Evolutionary conservation across 2,329 filamentous ascomycete genomes (phyloP), one percentile per base, ranked within the genome.

Genomic region (Mariannaea elegans): DNA sequence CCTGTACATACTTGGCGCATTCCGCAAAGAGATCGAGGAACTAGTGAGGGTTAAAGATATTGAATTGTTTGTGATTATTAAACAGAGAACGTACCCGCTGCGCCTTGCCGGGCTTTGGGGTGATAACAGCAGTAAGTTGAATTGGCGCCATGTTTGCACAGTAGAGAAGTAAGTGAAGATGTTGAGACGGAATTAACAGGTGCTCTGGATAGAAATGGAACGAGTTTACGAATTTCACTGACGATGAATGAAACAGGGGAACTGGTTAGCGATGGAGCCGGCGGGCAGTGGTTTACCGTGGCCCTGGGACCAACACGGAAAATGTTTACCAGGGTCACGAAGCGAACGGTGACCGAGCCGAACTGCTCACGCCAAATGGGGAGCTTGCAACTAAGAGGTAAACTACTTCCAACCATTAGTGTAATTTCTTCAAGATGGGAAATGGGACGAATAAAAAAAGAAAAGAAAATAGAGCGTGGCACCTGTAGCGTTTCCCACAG

Each of bases 71-170:
- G 19, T 29, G 24, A 38, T 5, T 24, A 10, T 23, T 32, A 16
- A 16, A 3, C 45, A 49, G 46, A n/a, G 12, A 44, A 51, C 65
- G 57, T 59, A 66, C 66, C 19, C 64, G 58, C 32, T 64, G 39
- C n/a, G 52, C 50, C 54, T 71, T 71, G 38, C 67, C 70, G 12
- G 71, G 61, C 50, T 71, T 71, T 19, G 68, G 66, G n/a, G 66
- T 72, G 46, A 73, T 61, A 60, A 69, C 55, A 18, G 64, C 71
- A 24, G 69, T 70, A 36, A 71, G 62, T 24, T 69, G 62, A 29
- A 72, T 61, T 38, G 57, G 55, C 14, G 63, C 59, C 62, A 66
- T 67, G 16, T n/a, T 62, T 50, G n/a, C n/a, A 7, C 5, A n/a
- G 7, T 34, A 34, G 24, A n/a, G 24, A 42, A 51, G 21, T 29